These are phyloP conservation scores for Clitocybe nebularis DNA, from an alignment of 1,284 basidiomycete genomes.

Conservation along the genomic window DNA sequence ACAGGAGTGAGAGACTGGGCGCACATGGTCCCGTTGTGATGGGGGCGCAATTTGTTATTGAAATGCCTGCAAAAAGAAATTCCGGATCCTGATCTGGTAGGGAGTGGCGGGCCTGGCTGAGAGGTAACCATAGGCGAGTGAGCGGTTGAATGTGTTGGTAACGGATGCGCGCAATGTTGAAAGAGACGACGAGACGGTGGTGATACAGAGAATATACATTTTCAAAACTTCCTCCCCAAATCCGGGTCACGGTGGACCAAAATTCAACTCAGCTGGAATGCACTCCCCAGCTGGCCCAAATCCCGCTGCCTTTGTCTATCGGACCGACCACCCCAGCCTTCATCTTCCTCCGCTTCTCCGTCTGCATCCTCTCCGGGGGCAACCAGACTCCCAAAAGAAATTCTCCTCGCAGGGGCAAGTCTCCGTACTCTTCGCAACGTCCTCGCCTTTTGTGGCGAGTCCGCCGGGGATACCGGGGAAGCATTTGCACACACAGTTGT, in stretches of 20 bases:
- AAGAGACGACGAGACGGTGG: constrained; percentile 5
- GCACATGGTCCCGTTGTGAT: neutral
- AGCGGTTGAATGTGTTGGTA: neutral
- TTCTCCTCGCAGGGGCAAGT: constrained; percentile 40
- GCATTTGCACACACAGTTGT: constrained; percentile 7
- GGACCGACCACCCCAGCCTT: constrained; percentile 26
- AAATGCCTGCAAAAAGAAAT: neutral
- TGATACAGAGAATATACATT: constrained; percentile 14
- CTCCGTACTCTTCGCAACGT: constrained; percentile 39
- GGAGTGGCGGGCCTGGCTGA: neutral
- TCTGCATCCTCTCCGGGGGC: constrained; percentile 26
- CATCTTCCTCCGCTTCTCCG: constrained; percentile 31
- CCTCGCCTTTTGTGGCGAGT: constrained; percentile 23
- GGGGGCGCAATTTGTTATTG: neutral
- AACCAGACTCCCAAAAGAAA: constrained; percentile 45
- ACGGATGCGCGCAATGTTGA: constrained; percentile 2
- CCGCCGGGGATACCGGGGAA: constrained; percentile 11
- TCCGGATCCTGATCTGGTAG: constrained; percentile 5
- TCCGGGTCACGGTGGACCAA: neutral
- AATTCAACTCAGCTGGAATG: constrained; percentile 52
- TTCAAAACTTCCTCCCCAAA: constrained; percentile 4
- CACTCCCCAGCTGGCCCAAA: constrained; percentile 42
- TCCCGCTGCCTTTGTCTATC: constrained; percentile 24
- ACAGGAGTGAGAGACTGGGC: neutral
- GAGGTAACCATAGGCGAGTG: neutral